Percentiles rank a stretch among this genome's conserved stretches.
These are phyloP conservation scores for Lachnellula hyalina DNA, from an alignment of 2,329 filamentous ascomycete species.

Conservation along the genomic window DNA sequence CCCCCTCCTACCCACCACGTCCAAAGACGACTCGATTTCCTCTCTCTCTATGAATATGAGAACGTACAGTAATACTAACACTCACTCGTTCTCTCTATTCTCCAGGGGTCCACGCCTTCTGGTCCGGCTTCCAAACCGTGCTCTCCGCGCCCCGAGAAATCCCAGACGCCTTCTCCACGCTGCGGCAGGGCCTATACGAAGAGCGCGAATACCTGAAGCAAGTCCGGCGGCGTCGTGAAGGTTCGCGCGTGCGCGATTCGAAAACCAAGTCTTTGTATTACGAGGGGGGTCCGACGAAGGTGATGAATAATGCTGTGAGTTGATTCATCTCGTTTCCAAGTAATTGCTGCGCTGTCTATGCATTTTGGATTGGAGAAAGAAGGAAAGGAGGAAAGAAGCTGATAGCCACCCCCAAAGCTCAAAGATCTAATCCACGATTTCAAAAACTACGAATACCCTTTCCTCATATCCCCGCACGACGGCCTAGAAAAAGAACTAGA, in stretches of 20 bases:
- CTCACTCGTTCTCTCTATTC: neutral
- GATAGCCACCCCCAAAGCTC: neutral
- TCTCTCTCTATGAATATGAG: neutral
- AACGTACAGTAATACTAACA: neutral
- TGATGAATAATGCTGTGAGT: slow-evolving; percentile 18
- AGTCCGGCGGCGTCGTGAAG: slow-evolving; percentile 8
- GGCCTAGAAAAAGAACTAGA: slow-evolving; percentile 24
- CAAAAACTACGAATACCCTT: slow-evolving; percentile 17
- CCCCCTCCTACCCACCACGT: neutral
- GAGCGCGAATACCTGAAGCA: slow-evolving; percentile 22
- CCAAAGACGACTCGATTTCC: neutral
- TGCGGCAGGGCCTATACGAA: slow-evolving; percentile 24
- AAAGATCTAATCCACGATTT: slow-evolving; percentile 24
- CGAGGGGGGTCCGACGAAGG: slow-evolving; percentile 16
- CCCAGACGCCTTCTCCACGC: slow-evolving; percentile 15
- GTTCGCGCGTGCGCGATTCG: neutral
- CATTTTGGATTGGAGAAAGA: no score
- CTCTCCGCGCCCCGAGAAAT: slow-evolving; percentile 15
- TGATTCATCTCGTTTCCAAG: no score
- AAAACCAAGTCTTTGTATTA: slow-evolving; percentile 13
- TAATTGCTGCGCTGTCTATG: no score
- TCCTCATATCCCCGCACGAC: slow-evolving; percentile 13
- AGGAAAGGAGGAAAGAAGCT: no score
- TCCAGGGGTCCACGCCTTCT: slow-evolving; percentile 14
- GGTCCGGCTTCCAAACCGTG: slow-evolving; percentile 18